Base-by-base conservation (phyloP, 441 rosid species). In the Bruguiera hainesii region DNA sequence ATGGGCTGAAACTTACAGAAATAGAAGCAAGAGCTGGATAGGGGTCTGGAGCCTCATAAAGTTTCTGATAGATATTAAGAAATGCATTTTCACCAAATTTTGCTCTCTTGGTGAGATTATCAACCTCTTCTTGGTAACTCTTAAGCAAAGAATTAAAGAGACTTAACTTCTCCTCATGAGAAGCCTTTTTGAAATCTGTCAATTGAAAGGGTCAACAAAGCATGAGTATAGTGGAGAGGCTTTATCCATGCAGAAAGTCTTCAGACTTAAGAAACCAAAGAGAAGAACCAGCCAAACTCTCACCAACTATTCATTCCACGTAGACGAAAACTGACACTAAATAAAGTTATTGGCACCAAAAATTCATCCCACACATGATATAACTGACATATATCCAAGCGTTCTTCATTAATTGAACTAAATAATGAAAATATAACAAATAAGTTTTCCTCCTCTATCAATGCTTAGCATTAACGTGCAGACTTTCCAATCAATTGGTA, bases 41-140 rank as follows among this genome's bases (percentile, higher is more conserved):
- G 61, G 98, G 99, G 83, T 96, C 99, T 37, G 99, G 99, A 64
- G 98, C 99, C 86, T 96, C 99, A 76, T 96, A 93, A 48, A 96
- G 91, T 71, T 96, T 96, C 78, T 93, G 99, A 81, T 93, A 96
- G 72, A 96, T 89, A 76, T 96, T 93, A 58, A 96, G 94, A 80
- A 96, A 93, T 70, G 98, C 88, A 82, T 96, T 96, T 79, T 96
- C 98, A 71, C 98, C 99, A 80, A 85, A 93, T 76, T 96, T 96
- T 46, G 99, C 98, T 80, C 99, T 90, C 85, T 96, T 96, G 69
- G 99, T 96, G 70, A 96, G 89, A 80, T 93, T 96, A 83, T 96
- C 99, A 29, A 96, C 98, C 89, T 96, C 99, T 86, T 93, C 98
- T 78, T 96, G 99, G 79, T 89, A 93, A 58, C 94, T 89, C 87